Evolutionary conservation across 208 protist species (phyloP).

Genomic region (Leishmania arabica): DNA sequence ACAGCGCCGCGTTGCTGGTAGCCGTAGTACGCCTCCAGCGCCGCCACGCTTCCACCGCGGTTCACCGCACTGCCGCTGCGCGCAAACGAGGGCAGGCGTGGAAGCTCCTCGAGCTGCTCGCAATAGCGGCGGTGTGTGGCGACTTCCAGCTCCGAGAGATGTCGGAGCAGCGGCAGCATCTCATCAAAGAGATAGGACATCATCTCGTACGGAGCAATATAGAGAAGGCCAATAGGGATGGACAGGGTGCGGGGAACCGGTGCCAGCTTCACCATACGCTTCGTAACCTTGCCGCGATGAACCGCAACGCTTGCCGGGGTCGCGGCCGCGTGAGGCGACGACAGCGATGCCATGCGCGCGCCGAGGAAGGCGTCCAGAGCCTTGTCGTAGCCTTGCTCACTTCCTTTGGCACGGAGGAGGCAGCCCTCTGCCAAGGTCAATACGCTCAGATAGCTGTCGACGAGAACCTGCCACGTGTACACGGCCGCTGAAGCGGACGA

Average conservation of each 20-base stretch:
- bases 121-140: slow-evolving; percentile 62
- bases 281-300: slow-evolving; percentile 71
- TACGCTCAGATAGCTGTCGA: slow-evolving; percentile 76
- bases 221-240: slow-evolving; percentile 64
- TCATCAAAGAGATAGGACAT: slow-evolving; percentile 85
- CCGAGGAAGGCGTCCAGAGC: slow-evolving; percentile 80
- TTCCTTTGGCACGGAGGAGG: slow-evolving; percentile 60
- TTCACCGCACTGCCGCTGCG: not conserved
- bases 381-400: slow-evolving; percentile 74
- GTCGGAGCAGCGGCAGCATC: slow-evolving; percentile 72
- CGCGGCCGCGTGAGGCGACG: not conserved
- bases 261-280: slow-evolving; percentile 79
- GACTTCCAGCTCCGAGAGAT: slow-evolving; percentile 75
- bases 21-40: slow-evolving; percentile 8
- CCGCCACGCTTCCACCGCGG: not conserved
- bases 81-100: slow-evolving; percentile 23
- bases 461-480: slow-evolving; percentile 44
- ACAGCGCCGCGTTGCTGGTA: slow-evolving; percentile 6
- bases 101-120: slow-evolving; percentile 55
- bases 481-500: slow-evolving; percentile 6
- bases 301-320: slow-evolving; percentile 2
- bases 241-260: slow-evolving; percentile 49
- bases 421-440: slow-evolving; percentile 61
- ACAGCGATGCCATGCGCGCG: slow-evolving; percentile 25
- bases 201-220: slow-evolving; percentile 80